Evolutionary conservation across 441 rosid genomes (phyloP).

Genomic region (Aquilaria agallochum): DNA sequence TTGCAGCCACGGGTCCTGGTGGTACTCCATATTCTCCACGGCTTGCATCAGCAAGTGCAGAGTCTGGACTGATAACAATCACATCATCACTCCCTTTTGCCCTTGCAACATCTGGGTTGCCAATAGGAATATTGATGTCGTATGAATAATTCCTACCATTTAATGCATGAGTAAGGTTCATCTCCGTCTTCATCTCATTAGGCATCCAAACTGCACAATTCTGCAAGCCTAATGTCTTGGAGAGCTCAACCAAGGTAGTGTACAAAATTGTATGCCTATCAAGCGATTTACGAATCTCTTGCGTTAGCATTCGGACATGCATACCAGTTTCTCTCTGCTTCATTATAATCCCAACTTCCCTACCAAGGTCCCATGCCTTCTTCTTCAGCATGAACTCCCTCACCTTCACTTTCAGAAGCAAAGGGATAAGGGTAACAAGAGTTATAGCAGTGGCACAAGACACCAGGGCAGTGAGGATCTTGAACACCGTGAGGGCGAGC

Average conservation of each 20-base stretch:
- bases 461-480: slow-evolving; percentile 89
- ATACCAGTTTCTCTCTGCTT: slow-evolving; percentile 80
- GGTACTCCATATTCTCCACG: slow-evolving; percentile 44
- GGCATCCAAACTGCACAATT: slow-evolving; percentile 99
- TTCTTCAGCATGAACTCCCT: slow-evolving; percentile 91
- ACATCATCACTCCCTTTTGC: slow-evolving; percentile 64
- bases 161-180: slow-evolving; percentile 74
- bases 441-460: slow-evolving; percentile 96
- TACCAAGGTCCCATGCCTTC: slow-evolving; percentile 85
- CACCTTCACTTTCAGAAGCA: slow-evolving; percentile 91
- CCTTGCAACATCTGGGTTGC: slow-evolving; percentile 64
- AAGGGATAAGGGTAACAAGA: slow-evolving; percentile 80
- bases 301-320: slow-evolving; percentile 96
- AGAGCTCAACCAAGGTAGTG: slow-evolving; percentile 89
- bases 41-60: slow-evolving; percentile 61
- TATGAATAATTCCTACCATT: slow-evolving; percentile 41
- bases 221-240: slow-evolving; percentile 78
- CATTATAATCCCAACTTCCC: slow-evolving; percentile 88
- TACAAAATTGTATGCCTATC: slow-evolving; percentile 81
- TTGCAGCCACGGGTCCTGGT: slow-evolving; percentile 79
- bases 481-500: slow-evolving; percentile 87
- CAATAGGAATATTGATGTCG: slow-evolving; percentile 44
- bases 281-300: slow-evolving; percentile 88
- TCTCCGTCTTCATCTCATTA: slow-evolving; percentile 47
- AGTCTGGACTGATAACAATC: slow-evolving; percentile 51